Evolutionary conservation across 352 stramenopile genomes (phyloP), one percentile per base, ranked within the genome.

Genomic region (Phytophthora boehmeriae): DNA sequence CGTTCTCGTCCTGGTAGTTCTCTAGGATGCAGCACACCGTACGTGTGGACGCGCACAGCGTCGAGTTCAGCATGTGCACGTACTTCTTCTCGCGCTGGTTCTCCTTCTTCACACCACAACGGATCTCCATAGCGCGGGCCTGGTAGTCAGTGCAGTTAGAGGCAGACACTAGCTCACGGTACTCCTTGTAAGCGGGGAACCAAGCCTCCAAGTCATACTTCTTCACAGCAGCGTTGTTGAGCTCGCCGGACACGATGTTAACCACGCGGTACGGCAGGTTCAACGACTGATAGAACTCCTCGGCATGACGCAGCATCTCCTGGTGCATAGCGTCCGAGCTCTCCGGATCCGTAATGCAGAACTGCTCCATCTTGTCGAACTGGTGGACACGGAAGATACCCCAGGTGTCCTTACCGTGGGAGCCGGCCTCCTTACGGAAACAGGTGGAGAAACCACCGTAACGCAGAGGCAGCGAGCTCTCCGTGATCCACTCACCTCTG

Each of bases 281-380:
- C 30, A 99, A 83, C 70, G 86, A 96, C 78, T 99, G 89, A 72
- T 99, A 99, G 72, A 99, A 99, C 57, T 98, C 97, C 75, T 99
- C 94, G 36, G 96, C 96, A 38, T 84, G 86, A 57, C 80, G 75
- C 61, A 97, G 69, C 89, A 97, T 97, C 68, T 97, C 93, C 44
- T 97, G 78, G 66, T 98, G 91, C 89, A 99, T 98, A 27, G 71
- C 89, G 28, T 82, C 50, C 47, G 90, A 98, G 60, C 91, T 83
- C 64, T 98, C 96, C 48, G 97, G 95, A 53, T 97, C 93, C 19
- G 93, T 97, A 55, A 99, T 93, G 74, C 93, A 98, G 75, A 99
- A 99, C 75, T 99, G 97, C 80, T 99, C 97, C 58, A 99, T 97
- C 86, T 99, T 99, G 77, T 99, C 97, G 74, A 99, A 99, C 83